Evolutionary conservation across 129 eudicot genomes (phyloP).

Genomic region (Scalesia atractyloides): DNA sequence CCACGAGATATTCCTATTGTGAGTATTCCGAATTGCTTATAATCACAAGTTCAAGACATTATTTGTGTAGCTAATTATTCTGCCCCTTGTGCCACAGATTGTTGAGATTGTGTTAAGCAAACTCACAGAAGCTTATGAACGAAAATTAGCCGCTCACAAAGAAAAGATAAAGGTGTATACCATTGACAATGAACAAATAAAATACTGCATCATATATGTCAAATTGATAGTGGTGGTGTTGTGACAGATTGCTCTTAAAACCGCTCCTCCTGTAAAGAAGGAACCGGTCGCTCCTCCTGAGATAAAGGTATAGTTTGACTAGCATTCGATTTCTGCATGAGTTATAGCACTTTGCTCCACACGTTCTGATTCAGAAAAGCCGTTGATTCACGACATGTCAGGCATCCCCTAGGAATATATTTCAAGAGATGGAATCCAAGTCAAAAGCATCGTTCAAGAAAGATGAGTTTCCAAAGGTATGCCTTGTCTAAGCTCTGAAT

Average conservation of each 20-base stretch:
- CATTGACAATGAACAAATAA: neutral
- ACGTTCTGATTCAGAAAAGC: slow-evolving; percentile 16
- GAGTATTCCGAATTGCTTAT: slow-evolving; percentile 28
- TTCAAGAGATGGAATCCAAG: slow-evolving; percentile 32
- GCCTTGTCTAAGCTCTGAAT: neutral
- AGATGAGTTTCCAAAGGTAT: slow-evolving; percentile 32
- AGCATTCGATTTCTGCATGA: neutral
- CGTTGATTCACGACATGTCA: slow-evolving; percentile 1
- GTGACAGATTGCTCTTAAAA: slow-evolving; percentile 41
- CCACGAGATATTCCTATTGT: slow-evolving; percentile 76
- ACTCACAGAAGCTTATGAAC: slow-evolving; percentile 68
- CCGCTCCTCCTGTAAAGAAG: slow-evolving; percentile 10
- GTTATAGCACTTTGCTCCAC: slow-evolving; percentile 8
- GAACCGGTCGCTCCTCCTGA: slow-evolving; percentile 18
- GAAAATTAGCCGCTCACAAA: slow-evolving; percentile 45
- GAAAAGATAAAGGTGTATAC: slow-evolving; percentile 43
- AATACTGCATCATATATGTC: slow-evolving; percentile 5
- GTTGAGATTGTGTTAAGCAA: slow-evolving; percentile 65
- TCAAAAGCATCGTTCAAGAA: slow-evolving; percentile 14
- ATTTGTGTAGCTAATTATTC: neutral
- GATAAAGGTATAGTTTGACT: slow-evolving; percentile 34
- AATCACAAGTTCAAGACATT: slow-evolving; percentile 16
- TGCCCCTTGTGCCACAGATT: slow-evolving; percentile 42
- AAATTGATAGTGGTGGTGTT: slow-evolving; percentile 18
- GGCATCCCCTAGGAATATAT: slow-evolving; percentile 15